These are phyloP conservation scores for Adenanthera pavonina DNA, from an alignment of 306 rosid species.

Conservation along the genomic window DNA sequence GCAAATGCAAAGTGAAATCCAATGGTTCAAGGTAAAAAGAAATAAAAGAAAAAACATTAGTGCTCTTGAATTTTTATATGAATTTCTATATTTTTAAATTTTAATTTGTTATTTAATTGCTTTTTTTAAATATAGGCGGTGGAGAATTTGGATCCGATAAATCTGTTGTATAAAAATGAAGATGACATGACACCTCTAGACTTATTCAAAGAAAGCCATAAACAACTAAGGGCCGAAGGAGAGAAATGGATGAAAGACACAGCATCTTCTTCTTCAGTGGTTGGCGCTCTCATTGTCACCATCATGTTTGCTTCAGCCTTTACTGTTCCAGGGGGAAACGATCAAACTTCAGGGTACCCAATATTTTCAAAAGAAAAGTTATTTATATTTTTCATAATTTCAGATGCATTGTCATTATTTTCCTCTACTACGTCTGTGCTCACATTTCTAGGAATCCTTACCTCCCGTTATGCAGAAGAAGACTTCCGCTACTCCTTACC, in stretches of 20 bases:
- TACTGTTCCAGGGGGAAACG: not conserved
- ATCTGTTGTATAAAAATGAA: no score
- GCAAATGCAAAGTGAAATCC: not conserved
- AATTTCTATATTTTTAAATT: no score
- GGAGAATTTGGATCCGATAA: not conserved
- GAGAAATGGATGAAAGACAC: not conserved
- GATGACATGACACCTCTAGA: not conserved
- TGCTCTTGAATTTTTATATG: no score
- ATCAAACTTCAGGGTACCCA: not conserved
- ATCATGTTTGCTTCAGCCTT: not conserved
- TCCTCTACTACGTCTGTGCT: not conserved
- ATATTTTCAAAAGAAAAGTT: not conserved
- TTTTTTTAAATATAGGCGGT: not conserved
- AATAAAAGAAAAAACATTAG: no score
- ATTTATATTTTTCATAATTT: not conserved
- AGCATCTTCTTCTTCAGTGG: not conserved
- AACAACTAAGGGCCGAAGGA: not conserved
- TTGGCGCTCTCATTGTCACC: not conserved
- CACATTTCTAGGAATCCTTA: not conserved
- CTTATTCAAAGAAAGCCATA: not conserved
- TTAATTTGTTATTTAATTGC: no score
- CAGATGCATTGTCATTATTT: not conserved
- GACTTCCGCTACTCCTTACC: not conserved
- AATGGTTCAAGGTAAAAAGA: not conserved
- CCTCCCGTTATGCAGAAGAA: not conserved